Evolutionary conservation across 257 asterid genomes (phyloP).

Genomic region (Solanum corneliomulleri): DNA sequence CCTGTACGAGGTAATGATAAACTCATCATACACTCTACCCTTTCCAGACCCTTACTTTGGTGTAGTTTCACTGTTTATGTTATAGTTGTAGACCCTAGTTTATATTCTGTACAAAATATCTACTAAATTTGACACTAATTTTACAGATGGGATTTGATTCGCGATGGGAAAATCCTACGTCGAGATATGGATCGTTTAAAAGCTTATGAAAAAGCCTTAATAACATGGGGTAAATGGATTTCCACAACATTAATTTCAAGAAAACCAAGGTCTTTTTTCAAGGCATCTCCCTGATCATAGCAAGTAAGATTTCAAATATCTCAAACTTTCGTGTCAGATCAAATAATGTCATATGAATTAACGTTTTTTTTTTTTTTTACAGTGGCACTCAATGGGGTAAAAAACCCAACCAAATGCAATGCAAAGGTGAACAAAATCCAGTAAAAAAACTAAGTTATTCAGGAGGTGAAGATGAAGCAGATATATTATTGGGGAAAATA

Average conservation of each 20-base stretch:
- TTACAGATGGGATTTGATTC: constrained; percentile 18
- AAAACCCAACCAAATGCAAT: not conserved
- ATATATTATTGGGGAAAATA: constrained; percentile 9
- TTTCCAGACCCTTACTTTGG: accelerated
- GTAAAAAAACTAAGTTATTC: not conserved
- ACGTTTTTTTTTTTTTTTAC: not conserved
- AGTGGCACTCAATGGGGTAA: constrained; percentile 1
- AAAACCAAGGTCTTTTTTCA: constrained; percentile 11
- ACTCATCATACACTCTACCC: accelerated
- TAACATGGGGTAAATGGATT: constrained; percentile 24
- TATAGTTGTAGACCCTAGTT: not conserved
- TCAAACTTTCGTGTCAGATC: not conserved
- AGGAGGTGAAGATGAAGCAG: constrained; percentile 4
- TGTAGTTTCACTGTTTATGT: not conserved
- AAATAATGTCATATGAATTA: not conserved
- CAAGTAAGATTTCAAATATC: not conserved
- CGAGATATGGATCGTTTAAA: constrained; percentile 6
- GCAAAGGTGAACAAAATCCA: not conserved
- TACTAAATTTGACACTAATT: not conserved
- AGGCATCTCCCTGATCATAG: constrained; percentile 20
- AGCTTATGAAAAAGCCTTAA: constrained; percentile 14
- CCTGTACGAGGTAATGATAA: no score
- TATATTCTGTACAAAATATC: not conserved
- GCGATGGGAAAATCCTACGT: not conserved
- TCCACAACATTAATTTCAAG: not conserved